phyloP scores from a whole-genome alignment of 2,329 filamentous ascomycete species.

The Erysiphe pisi region DNA sequence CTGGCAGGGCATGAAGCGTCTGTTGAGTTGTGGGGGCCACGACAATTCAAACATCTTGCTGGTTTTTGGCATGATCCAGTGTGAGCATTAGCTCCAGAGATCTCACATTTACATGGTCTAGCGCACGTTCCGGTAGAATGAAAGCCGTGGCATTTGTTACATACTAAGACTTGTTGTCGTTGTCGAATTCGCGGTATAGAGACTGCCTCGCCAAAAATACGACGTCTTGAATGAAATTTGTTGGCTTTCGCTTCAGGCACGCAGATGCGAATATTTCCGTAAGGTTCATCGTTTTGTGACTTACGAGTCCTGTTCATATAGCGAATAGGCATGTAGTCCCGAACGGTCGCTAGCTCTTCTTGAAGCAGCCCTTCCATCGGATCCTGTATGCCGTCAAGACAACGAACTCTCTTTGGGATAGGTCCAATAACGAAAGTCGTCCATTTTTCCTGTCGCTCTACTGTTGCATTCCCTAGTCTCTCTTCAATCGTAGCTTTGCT shows the following conservation, averaged over 20 bases:
- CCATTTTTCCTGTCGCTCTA: neutral
- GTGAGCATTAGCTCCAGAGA: neutral
- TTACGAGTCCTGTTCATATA: neutral
- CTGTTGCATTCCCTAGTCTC: neutral
- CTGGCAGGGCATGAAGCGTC: neutral
- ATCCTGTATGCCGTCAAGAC: neutral
- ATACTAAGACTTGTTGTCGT: neutral
- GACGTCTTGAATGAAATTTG: neutral
- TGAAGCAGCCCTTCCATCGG: neutral
- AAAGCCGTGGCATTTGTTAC: neutral
- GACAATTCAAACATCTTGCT: neutral
- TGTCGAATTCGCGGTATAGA: neutral
- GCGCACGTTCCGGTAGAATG: neutral
- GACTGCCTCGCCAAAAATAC: neutral
- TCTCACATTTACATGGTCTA: neutral
- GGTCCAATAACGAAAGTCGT: neutral
- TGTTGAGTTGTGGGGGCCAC: neutral
- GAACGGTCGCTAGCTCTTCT: neutral
- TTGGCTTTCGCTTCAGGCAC: conserved; percentile 17
- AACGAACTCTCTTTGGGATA: neutral
- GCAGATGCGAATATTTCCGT: neutral
- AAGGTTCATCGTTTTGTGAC: neutral
- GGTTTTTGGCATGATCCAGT: neutral
- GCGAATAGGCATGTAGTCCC: neutral
- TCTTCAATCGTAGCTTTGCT: neutral